phyloP scores from a whole-genome alignment of 768 basidiomycete genomes.

The Termitomyces sp. region DNA sequence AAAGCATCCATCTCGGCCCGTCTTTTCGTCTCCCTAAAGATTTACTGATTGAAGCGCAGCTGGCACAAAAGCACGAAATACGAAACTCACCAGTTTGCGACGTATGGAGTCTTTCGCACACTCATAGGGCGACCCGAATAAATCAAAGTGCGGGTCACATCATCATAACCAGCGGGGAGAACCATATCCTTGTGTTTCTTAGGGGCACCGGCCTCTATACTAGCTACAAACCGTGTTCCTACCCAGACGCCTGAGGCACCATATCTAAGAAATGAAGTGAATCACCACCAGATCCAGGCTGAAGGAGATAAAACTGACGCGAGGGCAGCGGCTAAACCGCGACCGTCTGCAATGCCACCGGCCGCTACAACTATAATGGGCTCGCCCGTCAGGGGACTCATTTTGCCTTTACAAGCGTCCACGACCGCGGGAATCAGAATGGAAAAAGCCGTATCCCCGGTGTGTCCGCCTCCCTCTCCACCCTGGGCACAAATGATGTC shows the following conservation, averaged over 20 bases:
- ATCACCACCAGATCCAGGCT: background rate
- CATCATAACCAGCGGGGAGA: constrained; percentile 69
- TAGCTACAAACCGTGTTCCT: constrained; percentile 82
- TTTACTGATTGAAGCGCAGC: background rate
- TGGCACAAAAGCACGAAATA: background rate
- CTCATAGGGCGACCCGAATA: constrained; percentile 79
- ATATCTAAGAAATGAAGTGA: constrained; percentile 37
- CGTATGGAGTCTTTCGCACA: constrained; percentile 78
- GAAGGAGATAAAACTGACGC: constrained; percentile 35
- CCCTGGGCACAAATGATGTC: constrained; percentile 89
- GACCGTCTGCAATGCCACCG: constrained; percentile 80
- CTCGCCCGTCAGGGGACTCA: constrained; percentile 74
- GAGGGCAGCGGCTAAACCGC: constrained; percentile 72
- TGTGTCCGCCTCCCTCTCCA: constrained; percentile 87
- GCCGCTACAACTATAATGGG: constrained; percentile 78
- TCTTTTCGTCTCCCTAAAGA: constrained; percentile 54
- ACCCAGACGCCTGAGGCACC: constrained; percentile 89
- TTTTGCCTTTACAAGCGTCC: constrained; percentile 65
- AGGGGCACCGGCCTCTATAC: constrained; percentile 76
- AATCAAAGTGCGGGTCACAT: constrained; percentile 63
- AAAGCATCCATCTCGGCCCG: constrained; percentile 55
- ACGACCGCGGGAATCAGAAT: constrained; percentile 80
- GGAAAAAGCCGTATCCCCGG: constrained; percentile 77
- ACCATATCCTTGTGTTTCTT: constrained; percentile 66
- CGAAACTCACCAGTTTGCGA: constrained; percentile 57